Base-by-base conservation (phyloP, 306 rosid species). In the Quercus agrifolia region DNA sequence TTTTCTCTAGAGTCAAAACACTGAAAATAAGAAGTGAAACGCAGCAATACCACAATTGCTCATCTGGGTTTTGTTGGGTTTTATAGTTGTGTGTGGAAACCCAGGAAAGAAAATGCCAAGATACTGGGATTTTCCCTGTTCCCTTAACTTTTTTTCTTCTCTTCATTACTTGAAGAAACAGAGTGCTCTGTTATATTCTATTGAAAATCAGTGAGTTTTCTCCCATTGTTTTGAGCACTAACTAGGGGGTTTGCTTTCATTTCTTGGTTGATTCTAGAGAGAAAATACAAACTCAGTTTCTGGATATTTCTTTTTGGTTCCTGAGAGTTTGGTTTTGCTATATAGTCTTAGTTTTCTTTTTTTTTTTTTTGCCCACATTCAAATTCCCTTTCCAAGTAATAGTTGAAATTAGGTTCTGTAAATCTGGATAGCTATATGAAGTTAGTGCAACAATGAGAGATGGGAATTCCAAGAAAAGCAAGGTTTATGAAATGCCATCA, bases 391-490 rank as follows among this genome's bases (percentile, higher is more conserved):
- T 79, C 74, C 51, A 41, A 57, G 71, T 44, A 21, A 74, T 78
- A 80, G 38, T 41, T 12, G 80, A 74, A 56, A 31, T 33, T 83
- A 74, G 28, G 57, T 76, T 79, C 33, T 76, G 79, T 54, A 78
- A 71, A 81, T 76, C 67, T 41, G 27, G 78, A 75, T 73, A 78
- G 71, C 87, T 91, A 71, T 87, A 93, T 96, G 99, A 93, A 96
- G 91, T 82, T 88, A 64, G 83, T 79, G 75, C 87, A 81, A 91
- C 98, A 90, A 96, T 96, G 99, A 92, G 91, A 93, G 99, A 96
- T 93, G 99, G 88, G 56, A 91, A 86, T 91, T 87, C 85, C 64
- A 96, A 93, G 92, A 96, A 91, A 88, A 91, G 91, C 98, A 96
- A 96, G 99, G 99, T 96, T 89, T 84, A 87, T 77, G 80, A 75